A percentile compares a stretch with the other conserved stretches of the same genome.
These are phyloP conservation scores for Thymus quinquecostatus DNA, from an alignment of 257 asterid species.

Conservation along the genomic window DNA sequence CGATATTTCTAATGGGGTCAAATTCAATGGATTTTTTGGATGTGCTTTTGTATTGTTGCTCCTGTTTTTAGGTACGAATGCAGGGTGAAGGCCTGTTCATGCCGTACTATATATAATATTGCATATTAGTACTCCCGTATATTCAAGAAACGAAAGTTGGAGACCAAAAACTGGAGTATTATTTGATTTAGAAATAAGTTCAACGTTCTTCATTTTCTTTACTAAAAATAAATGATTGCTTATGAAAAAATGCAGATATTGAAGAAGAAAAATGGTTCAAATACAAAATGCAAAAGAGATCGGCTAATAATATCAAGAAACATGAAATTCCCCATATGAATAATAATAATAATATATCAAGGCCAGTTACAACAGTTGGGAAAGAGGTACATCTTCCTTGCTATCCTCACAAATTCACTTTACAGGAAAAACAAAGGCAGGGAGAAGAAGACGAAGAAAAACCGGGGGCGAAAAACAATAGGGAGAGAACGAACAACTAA, in stretches of 20 bases:
- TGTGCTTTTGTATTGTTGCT: background rate
- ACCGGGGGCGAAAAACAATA: conserved; percentile 25
- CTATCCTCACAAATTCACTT: conserved; percentile 53
- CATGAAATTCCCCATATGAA: conserved; percentile 40
- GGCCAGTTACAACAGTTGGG: conserved; percentile 57
- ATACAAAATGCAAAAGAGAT: background rate
- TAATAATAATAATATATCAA: conserved; percentile 30
- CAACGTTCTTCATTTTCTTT: no score
- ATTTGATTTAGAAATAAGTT: no score
- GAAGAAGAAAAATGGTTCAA: background rate
- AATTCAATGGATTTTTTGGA: background rate
- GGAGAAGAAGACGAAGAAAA: conserved; percentile 27
- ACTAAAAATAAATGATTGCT: background rate
- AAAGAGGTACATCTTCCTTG: conserved; percentile 47
- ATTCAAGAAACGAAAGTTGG: no score
- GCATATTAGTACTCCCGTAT: no score
- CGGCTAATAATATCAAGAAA: background rate
- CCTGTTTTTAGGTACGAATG: background rate
- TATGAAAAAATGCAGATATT: background rate
- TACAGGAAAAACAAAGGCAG: conserved; percentile 48
- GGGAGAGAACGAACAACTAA: conserved; percentile 31
- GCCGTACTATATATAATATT: background rate
- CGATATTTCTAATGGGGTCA: conserved; percentile 22
- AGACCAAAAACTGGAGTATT: no score
- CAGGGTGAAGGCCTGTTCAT: background rate